Evolutionary conservation across 176 grass and related monocot species (phyloP), one percentile per base, ranked within the genome.

Genomic region (Dactylis glomerata): DNA sequence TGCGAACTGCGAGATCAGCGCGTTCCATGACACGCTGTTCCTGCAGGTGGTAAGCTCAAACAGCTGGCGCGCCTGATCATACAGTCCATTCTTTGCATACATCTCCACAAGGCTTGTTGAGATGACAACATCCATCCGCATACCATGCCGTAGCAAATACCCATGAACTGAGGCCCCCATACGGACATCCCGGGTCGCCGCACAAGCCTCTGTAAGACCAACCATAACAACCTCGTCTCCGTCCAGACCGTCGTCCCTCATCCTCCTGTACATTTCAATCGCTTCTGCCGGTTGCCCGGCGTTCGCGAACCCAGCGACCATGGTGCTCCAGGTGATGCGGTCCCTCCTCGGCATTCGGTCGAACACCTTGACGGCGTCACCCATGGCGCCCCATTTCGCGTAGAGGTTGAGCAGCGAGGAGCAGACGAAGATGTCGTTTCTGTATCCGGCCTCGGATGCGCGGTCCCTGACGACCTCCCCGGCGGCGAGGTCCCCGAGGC

Each of bases 331-430:
- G 2, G 89, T 78, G n/a, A 94, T 46, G 4, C 42, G 61, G 47
- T 94, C 92, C 83, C 65, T 91, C 40, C 28, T 91, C 10, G 70
- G 80, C 92, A 94, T 94, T 91, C 68, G 54, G 40, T 78, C 92
- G 69, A 94, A 89, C 83, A 91, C 3, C 70, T 57, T 77, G 68
- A 81, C 24, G 2, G 92, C 92, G 5, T 88, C 79, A 11, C 17
- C 80, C 92, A 91, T 89, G 27, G 33, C 77, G 62, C 92, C 89
- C 26, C 88, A 89, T 94, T 80, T 86, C 0, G 64, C 50, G 20
- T 89, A 94, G 14, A 94, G 10, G 30, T 94, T 68, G 11, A 94
- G 83, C 79, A 91, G 44, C 31, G 89, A 88, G 6, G 88, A 91
- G 85, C 92, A 93, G 40, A 93, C 86, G 63, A 93, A 93, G 12